A percentile compares a stretch with the other conserved stretches of the same genome.
phyloP scores from a whole-genome alignment of 306 rosid species.

The Arachis stenosperma region DNA sequence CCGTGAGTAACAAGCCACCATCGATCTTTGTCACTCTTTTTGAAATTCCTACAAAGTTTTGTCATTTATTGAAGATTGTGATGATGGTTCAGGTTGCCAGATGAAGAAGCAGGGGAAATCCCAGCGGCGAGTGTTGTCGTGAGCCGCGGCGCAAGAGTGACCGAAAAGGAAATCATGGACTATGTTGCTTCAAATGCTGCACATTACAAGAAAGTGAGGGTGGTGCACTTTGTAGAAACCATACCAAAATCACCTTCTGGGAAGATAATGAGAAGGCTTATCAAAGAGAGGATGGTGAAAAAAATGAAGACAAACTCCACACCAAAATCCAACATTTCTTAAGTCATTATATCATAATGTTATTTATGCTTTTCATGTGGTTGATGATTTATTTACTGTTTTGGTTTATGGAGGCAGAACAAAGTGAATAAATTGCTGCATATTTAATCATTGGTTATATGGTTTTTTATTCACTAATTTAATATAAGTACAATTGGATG shows the following conservation, averaged over 20 bases:
- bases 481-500: neutral
- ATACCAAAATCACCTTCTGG: slow-evolving; percentile 95
- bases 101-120: slow-evolving; percentile 93
- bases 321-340: slow-evolving; percentile 13
- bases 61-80: neutral
- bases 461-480: neutral
- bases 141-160: slow-evolving; percentile 58
- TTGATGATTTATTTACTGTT: slow-evolving; percentile 1
- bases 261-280: slow-evolving; percentile 83
- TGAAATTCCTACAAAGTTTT: neutral
- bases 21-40: neutral
- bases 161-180: slow-evolving; percentile 70
- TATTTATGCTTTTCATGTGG: neutral
- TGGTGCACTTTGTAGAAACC: slow-evolving; percentile 73
- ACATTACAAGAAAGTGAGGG: slow-evolving; percentile 77
- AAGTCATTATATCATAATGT: slow-evolving; percentile 16
- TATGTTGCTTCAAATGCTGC: slow-evolving; percentile 81
- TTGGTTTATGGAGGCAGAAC: neutral
- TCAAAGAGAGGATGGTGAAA: slow-evolving; percentile 61
- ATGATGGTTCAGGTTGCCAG: slow-evolving; percentile 63
- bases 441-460: neutral
- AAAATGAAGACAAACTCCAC: slow-evolving; percentile 47
- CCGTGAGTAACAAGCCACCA: slow-evolving; percentile 56
- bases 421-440: slow-evolving; percentile 3
- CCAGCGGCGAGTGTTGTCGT: slow-evolving; percentile 86